These are phyloP conservation scores for Blepharisma stoltei DNA, from an alignment of 73 alveolate genomes.

Conservation along the genomic window DNA sequence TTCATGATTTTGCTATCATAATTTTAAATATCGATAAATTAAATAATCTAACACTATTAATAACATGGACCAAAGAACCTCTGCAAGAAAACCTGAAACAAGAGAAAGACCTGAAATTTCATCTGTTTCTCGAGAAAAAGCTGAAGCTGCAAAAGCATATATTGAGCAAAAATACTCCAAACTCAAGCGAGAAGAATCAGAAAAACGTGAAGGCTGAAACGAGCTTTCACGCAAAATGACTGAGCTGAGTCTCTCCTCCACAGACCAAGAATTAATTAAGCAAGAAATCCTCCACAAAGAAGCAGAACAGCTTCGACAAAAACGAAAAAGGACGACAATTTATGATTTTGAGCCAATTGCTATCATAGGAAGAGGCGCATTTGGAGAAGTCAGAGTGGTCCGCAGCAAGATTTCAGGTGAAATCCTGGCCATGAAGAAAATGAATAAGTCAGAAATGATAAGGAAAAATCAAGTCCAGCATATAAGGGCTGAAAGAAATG, in stretches of 20 bases:
- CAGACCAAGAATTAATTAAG: constrained; percentile 51
- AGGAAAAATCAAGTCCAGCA: constrained; percentile 54
- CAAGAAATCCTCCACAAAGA: constrained; percentile 54
- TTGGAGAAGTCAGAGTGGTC: constrained; percentile 77
- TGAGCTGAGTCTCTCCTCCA: constrained; percentile 41
- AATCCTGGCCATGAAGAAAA: constrained; percentile 55
- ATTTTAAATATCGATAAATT: too few relatives aligned
- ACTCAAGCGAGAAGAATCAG: constrained; percentile 30
- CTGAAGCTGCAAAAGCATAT: constrained; percentile 40
- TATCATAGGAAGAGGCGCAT: constrained; percentile 85
- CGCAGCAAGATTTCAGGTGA: constrained; percentile 41
- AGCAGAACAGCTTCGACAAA: constrained; percentile 15
- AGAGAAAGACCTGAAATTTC: too few relatives aligned
- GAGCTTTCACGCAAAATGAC: constrained; percentile 44
- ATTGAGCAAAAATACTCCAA: constrained; percentile 35
- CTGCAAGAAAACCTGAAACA: too few relatives aligned
- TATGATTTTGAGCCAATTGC: constrained; percentile 59
- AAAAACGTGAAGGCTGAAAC: constrained; percentile 47
- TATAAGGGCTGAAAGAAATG: constrained; percentile 74
- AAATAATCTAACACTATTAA: too few relatives aligned
- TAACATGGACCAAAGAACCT: too few relatives aligned
- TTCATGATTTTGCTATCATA: too few relatives aligned
- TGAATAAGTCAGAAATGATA: constrained; percentile 68
- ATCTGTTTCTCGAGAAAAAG: constrained; percentile 6
- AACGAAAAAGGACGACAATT: too few relatives aligned